Evolutionary conservation across 106 monocot genomes (phyloP).

Genomic region (Chionographis japonica): DNA sequence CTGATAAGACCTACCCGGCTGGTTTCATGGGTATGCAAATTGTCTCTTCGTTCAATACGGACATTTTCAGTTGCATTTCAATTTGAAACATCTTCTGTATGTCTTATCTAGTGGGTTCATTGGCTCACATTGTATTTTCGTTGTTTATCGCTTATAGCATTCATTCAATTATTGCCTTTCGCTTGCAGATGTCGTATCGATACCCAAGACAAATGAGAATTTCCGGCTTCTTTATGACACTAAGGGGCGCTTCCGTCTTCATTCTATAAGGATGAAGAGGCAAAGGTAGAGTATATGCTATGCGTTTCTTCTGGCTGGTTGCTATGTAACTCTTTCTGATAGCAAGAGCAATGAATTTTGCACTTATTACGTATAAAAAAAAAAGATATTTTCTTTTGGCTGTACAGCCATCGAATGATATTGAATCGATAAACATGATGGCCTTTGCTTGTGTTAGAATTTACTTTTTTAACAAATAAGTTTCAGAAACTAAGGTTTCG

Average conservation of each 20-base stretch:
- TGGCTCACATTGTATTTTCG: too few relatives aligned
- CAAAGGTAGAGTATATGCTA: slow-evolving; percentile 41
- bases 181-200: slow-evolving; percentile 71
- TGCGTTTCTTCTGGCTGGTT: not conserved
- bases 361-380: not conserved
- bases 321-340: not conserved
- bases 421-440: too few relatives aligned
- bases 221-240: slow-evolving; percentile 86
- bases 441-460: too few relatives aligned
- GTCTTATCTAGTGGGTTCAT: too few relatives aligned
- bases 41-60: not conserved
- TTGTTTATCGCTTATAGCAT: not conserved
- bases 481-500: too few relatives aligned
- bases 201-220: slow-evolving; percentile 85
- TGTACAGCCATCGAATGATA: too few relatives aligned
- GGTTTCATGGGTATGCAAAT: slow-evolving; percentile 85
- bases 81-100: too few relatives aligned
- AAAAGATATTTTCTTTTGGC: too few relatives aligned
- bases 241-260: slow-evolving; percentile 84
- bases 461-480: too few relatives aligned
- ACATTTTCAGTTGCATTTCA: not conserved
- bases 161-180: not conserved
- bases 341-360: not conserved
- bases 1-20: slow-evolving; percentile 90
- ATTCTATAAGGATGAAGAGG: slow-evolving; percentile 71